A percentile compares a stretch with the other conserved stretches of the same genome.
Evolutionary conservation across 228 moss, liverwort and hornwort species (phyloP).

Genomic region (Sphagnum magellanicum): DNA sequence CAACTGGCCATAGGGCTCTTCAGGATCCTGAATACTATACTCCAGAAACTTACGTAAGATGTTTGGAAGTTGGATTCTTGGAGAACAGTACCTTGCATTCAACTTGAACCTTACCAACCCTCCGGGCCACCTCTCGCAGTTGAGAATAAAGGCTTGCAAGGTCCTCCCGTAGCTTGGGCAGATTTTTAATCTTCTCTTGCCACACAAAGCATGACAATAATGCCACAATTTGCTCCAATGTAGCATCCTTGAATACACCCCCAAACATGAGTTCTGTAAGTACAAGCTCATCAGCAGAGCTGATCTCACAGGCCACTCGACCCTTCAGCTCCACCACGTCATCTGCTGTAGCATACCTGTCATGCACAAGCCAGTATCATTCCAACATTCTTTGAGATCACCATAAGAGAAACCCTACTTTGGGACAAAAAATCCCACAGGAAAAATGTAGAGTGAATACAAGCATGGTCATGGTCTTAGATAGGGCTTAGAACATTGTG

Average conservation of each 20-base stretch:
- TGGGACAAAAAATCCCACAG: too few species aligned
- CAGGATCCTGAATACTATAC: too few species aligned
- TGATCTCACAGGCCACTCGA: conserved; percentile 94
- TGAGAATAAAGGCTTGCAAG: conserved; percentile 78
- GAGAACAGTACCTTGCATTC: conserved; percentile 67
- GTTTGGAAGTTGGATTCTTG: not conserved
- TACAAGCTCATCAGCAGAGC: conserved; percentile 91
- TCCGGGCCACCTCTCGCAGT: conserved; percentile 76
- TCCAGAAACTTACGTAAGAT: not conserved
- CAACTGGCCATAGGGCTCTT: too few species aligned
- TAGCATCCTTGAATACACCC: conserved; percentile 67
- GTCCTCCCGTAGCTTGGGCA: conserved; percentile 69
- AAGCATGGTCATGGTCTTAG: too few species aligned
- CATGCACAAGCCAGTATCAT: not conserved
- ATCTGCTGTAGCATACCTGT: conserved; percentile 72
- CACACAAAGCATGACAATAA: conserved; percentile 96
- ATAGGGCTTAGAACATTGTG: too few species aligned
- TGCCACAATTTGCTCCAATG: conserved; percentile 75
- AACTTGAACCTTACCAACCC: conserved; percentile 79
- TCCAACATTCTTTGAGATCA: too few species aligned
- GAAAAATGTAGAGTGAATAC: too few species aligned
- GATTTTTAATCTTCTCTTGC: conserved; percentile 73
- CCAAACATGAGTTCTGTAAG: conserved; percentile 83
- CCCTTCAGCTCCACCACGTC: conserved; percentile 91
- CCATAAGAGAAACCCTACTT: too few species aligned